phyloP scores from a whole-genome alignment of 306 rosid genomes.

The Vicia faba region DNA sequence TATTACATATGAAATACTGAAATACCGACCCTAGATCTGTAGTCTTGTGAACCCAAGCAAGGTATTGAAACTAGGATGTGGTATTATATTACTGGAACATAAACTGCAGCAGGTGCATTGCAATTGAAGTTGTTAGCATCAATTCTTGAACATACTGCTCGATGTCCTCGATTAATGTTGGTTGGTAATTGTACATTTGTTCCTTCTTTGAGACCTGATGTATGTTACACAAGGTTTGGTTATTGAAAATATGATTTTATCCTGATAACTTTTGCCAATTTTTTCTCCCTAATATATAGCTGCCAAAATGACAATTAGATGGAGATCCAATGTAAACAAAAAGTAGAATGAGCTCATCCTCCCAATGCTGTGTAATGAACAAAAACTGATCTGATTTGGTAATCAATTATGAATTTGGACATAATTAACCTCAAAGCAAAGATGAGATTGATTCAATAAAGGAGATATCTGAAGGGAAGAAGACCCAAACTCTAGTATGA shows the following conservation, averaged over 20 bases:
- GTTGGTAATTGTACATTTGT: background rate
- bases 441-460: no score
- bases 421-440: no score
- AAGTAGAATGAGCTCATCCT: no score
- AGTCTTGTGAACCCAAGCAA: constrained; percentile 9
- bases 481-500: no score
- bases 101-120: background rate
- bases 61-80: constrained; percentile 3
- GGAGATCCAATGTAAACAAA: no score
- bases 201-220: background rate
- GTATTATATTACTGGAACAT: background rate
- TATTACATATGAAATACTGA: background rate
- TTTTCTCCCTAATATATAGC: no score
- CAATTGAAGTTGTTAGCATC: background rate
- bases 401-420: no score
- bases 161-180: background rate
- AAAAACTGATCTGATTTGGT: no score
- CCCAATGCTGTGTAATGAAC: no score
- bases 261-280: no score
- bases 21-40: background rate
- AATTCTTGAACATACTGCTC: background rate
- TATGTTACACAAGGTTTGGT: background rate
- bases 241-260: background rate
- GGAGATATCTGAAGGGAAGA: no score
- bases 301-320: no score